A percentile compares a stretch with the other conserved stretches of the same genome.
phyloP scores from a whole-genome alignment of 148 eudicot genomes.

The Fagopyrum esculentum region DNA sequence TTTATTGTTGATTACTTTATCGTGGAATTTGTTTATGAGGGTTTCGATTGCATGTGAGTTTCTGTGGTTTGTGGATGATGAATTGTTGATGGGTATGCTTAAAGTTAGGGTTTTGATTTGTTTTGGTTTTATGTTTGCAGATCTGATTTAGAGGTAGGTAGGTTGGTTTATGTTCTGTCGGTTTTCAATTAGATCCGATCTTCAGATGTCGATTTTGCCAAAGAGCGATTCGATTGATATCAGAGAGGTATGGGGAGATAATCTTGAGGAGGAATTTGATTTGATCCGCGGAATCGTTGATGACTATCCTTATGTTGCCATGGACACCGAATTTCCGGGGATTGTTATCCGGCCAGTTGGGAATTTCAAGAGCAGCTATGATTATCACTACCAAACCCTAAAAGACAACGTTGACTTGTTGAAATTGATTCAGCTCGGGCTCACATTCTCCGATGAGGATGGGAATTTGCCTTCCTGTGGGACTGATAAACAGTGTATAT shows the following conservation, averaged over 20 bases:
- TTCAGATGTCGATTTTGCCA: constrained; percentile 31
- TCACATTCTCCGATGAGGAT: constrained; percentile 36
- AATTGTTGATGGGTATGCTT: background rate
- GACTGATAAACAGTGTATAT: constrained; percentile 29
- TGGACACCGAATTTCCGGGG: constrained; percentile 49
- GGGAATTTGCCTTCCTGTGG: constrained; percentile 43
- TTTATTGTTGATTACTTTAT: background rate
- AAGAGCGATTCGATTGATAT: constrained; percentile 36
- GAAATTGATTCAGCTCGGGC: constrained; percentile 42
- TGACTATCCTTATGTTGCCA: constrained; percentile 36
- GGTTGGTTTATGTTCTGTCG: background rate
- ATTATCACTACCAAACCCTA: constrained; percentile 41
- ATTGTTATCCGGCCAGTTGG: constrained; percentile 42
- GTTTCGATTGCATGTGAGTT: background rate
- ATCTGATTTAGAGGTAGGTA: background rate
- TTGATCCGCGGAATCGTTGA: constrained; percentile 39
- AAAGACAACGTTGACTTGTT: constrained; percentile 42
- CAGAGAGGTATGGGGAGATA: constrained; percentile 40
- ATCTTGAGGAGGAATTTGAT: constrained; percentile 36
- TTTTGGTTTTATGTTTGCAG: background rate
- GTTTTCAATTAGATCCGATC: background rate
- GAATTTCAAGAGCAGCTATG: constrained; percentile 33
- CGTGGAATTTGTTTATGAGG: background rate
- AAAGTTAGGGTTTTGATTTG: constrained; percentile 2
- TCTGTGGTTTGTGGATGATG: background rate